Evolutionary conservation across 768 basidiomycete species (phyloP), one percentile per base, ranked within the genome.

Genomic region (Leucocoprinus birnbaumii): DNA sequence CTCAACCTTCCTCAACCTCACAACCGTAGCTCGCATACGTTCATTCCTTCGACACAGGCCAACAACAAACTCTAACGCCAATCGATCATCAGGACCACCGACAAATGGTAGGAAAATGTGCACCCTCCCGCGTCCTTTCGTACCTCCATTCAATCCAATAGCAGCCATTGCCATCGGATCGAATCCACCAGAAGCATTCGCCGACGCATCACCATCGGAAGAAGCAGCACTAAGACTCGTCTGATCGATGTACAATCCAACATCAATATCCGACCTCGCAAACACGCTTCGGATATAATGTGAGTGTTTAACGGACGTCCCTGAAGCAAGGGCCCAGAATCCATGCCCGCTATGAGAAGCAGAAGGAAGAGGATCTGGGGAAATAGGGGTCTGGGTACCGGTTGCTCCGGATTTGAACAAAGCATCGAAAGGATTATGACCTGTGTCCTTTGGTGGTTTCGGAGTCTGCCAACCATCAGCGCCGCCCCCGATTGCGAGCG

Each of bases 11-110:
- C 65, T 67, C 55, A 96, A 71, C 61, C 85, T 77, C 50, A 94
- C 67, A 2, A 95, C 83, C 0, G 89, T 93, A 10, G 92, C 96
- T 8, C 73, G 80, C 11, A 90, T 78, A 53, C 72, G 74, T 11
- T 80, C 73, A 59, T 86, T 87, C 55, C 79, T 73, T 18, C 46
- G 37, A 66, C 91, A 95, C 25, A 97, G 72, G 68, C 95, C 94
- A 13, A 88, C 80, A 21, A 91, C 87, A 61, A 98, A 84, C 26
- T 89, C 84, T 34, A 98, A 72, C 0, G 93, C 91, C 16, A 94
- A 76, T 2, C 96, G 79, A 65, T 97, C 95, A 67, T 98, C 96
- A 0, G 93, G 89, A 0, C 96, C 96, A 21, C 96, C 96, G 66
- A 93, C 90, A 80, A 98, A 98, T 0, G 93, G 90, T 11, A 97